Evolutionary conservation across 148 eudicot species (phyloP), one percentile per base, ranked within the genome.

Genomic region (Camellia lanceoleosa): DNA sequence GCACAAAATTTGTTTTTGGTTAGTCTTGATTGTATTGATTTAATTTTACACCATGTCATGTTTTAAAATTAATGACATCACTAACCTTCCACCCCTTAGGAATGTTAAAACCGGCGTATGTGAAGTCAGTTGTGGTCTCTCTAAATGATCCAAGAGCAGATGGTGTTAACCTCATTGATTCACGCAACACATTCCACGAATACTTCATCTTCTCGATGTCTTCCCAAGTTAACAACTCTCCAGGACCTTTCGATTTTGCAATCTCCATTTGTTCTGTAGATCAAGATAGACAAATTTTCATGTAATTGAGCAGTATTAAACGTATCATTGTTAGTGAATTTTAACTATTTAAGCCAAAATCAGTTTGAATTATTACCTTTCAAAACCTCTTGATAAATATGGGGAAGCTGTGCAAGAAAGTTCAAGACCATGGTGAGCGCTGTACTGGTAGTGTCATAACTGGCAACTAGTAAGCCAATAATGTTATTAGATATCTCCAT

Each of bases 321-420:
- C 5, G 7, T 47, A 7, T 7, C 1, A 47, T 47, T 4, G 51
- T 47, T 47, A 47, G 51, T 4, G 5, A 56, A 56, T 23, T 23
- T 23, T 23, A 23, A 23, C 30, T 23, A 23, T 0, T 23, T 23
- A 23, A 23, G 30, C 13, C 60, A 56, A 56, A 11, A 67, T 3
- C 2, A 62, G n/a, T 64, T 49, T 70, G n/a, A 20, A 30, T 71
- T 20, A 0, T 19, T 82, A 84, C 89, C 87, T 79, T 78, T 82
- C 59, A 64, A 73, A 65, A 87, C 87, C 46, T 74, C 80, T 11
- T 84, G 20, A 63, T 84, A 84, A 15, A 87, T 68, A 64, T 87
- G 81, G 15, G 87, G 89, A 81, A 81, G 84, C 65, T 83, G 82
- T 7, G 89, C 89, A 75, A 82, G 83, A 38, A 79, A 81, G 74